These are phyloP conservation scores for Stromatinia cepivora DNA, from an alignment of 2,329 filamentous ascomycete genomes.

Conservation along the genomic window DNA sequence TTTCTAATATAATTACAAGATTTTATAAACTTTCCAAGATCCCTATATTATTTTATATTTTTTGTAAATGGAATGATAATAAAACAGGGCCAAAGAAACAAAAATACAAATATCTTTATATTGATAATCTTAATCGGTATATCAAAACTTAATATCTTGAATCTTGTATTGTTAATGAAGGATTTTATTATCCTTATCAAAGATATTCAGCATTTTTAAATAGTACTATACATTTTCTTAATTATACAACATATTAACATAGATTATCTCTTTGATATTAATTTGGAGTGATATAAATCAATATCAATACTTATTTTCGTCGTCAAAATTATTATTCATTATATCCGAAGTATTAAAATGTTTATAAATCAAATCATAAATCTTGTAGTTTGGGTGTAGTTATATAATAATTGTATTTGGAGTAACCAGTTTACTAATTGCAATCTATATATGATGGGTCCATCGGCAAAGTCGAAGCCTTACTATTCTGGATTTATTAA, in stretches of 20 bases:
- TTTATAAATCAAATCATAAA: too few relatives aligned
- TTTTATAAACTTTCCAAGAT: background rate
- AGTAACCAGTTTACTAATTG: too few relatives aligned
- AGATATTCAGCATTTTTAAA: conserved; percentile 22
- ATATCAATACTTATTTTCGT: too few relatives aligned
- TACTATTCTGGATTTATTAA: too few relatives aligned
- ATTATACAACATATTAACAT: conserved; percentile 17
- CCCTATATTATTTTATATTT: background rate
- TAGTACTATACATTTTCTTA: conserved; percentile 23
- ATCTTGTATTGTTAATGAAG: background rate
- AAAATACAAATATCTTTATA: background rate
- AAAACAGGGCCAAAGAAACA: background rate
- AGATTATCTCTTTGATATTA: conserved; percentile 17
- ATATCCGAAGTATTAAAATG: too few relatives aligned
- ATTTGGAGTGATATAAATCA: too few relatives aligned
- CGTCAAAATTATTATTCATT: too few relatives aligned
- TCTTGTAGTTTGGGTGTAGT: too few relatives aligned
- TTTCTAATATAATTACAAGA: background rate
- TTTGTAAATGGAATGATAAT: background rate
- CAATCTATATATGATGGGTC: background rate
- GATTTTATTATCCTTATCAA: conserved; percentile 23
- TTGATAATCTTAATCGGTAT: background rate
- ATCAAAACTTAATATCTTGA: conserved; percentile 20
- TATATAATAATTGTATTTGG: too few relatives aligned
- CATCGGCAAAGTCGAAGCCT: too few relatives aligned